Evolutionary conservation across 352 stramenopile genomes (phyloP).

Genomic region (Pythium insidiosum): DNA sequence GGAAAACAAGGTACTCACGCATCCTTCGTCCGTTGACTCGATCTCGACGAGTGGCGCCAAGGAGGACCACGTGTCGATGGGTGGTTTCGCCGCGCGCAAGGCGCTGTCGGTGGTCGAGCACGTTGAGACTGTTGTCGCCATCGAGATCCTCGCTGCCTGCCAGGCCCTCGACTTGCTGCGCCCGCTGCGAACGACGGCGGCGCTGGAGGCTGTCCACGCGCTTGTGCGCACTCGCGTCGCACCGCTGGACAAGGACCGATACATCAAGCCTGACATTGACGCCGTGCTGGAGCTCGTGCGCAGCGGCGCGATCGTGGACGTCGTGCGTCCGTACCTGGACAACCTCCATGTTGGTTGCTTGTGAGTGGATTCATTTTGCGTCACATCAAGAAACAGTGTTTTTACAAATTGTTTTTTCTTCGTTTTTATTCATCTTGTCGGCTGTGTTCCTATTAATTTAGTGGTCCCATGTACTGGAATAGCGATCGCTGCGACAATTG

Average conservation of each 20-base stretch:
- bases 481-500: no score
- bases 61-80: slow-evolving; percentile 89
- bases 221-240: slow-evolving; percentile 61
- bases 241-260: slow-evolving; percentile 69
- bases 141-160: slow-evolving; percentile 82
- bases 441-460: no score
- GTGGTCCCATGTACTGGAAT: no score
- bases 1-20: slow-evolving; percentile 87
- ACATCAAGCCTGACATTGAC: slow-evolving; percentile 88
- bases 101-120: slow-evolving; percentile 80
- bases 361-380: no score
- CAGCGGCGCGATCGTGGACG: slow-evolving; percentile 53
- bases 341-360: no score
- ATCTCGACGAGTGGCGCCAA: slow-evolving; percentile 85
- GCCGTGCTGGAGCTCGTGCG: slow-evolving; percentile 70
- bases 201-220: slow-evolving; percentile 71
- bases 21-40: slow-evolving; percentile 83
- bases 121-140: slow-evolving; percentile 82
- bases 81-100: slow-evolving; percentile 78
- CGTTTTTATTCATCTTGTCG: no score
- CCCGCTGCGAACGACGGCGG: slow-evolving; percentile 71
- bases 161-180: slow-evolving; percentile 84
- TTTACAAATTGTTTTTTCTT: background rate
- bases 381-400: slow-evolving; percentile 19
- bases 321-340: slow-evolving; percentile 45